phyloP scores from a whole-genome alignment of 805 yeast genomes.

The Metschnikowia peoriensis region DNA sequence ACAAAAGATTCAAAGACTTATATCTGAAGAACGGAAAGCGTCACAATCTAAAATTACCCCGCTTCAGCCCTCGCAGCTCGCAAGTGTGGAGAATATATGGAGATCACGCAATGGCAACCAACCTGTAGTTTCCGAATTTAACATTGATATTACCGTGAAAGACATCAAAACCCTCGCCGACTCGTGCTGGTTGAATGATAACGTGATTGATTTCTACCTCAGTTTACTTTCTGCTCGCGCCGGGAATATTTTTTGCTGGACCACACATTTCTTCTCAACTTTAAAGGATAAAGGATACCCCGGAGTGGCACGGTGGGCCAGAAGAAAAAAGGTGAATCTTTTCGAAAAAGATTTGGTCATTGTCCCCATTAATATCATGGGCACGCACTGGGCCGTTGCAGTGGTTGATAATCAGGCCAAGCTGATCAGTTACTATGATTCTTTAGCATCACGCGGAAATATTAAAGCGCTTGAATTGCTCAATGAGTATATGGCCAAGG shows the following conservation, averaged over 20 bases:
- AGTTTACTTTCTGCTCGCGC: conserved; percentile 46
- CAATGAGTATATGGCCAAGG: conserved; percentile 62
- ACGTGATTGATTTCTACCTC: conserved; percentile 80
- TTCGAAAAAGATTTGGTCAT: conserved; percentile 62
- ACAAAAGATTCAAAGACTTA: conserved; percentile 13
- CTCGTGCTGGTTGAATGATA: conserved; percentile 86
- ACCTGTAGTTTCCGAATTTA: conserved; percentile 32
- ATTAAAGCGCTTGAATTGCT: conserved; percentile 44
- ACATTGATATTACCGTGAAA: conserved; percentile 58
- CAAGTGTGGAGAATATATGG: conserved; percentile 36
- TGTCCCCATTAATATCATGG: conserved; percentile 81
- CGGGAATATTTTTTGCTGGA: conserved; percentile 61
- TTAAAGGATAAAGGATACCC: conserved; percentile 69
- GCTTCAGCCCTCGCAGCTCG: conserved; percentile 28
- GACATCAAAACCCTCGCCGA: conserved; percentile 74
- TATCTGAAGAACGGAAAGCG: conserved; percentile 16
- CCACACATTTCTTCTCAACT: conserved; percentile 84
- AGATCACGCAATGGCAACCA: conserved; percentile 19
- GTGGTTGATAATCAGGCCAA: conserved; percentile 62
- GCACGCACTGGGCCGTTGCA: conserved; percentile 91
- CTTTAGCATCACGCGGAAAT: conserved; percentile 53
- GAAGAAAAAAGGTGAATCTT: conserved; percentile 66
- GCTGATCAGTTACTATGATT: conserved; percentile 73
- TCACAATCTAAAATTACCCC: conserved; percentile 10
- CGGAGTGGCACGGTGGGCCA: conserved; percentile 85